Evolutionary conservation across 352 stramenopile genomes (phyloP).

Genomic region (Phytophthora pisi): DNA sequence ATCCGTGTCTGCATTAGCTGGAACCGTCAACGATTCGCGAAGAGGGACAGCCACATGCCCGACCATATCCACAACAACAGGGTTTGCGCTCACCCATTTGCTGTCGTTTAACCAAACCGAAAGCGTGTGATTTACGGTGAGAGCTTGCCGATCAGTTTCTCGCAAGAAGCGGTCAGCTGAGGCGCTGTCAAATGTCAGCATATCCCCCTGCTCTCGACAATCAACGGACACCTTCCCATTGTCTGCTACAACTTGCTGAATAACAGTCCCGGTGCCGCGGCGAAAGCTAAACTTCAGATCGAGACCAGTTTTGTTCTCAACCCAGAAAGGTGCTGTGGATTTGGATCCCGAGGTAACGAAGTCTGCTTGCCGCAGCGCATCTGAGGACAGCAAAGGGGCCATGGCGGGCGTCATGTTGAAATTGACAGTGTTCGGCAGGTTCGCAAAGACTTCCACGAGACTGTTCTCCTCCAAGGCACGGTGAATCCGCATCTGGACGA

Average conservation of each 20-base stretch:
- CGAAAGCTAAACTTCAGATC: conserved; percentile 89
- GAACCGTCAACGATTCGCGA: conserved; percentile 45
- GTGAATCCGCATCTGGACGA: conserved; percentile 77
- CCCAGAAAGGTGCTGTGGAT: conserved; percentile 88
- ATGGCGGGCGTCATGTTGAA: conserved; percentile 90
- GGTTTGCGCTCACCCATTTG: conserved; percentile 88
- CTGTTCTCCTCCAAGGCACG: conserved; percentile 74
- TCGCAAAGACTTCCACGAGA: conserved; percentile 78
- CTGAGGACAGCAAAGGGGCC: conserved; percentile 80
- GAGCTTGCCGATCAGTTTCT: conserved; percentile 69
- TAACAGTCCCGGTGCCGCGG: conserved; percentile 75
- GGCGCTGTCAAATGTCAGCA: conserved; percentile 88
- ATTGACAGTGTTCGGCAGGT: conserved; percentile 86
- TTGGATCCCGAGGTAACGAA: conserved; percentile 89
- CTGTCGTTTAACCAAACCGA: conserved; percentile 87
- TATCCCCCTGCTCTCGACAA: conserved; percentile 85
- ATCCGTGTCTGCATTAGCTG: conserved; percentile 29
- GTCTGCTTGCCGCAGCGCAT: conserved; percentile 81
- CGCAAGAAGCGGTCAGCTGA: conserved; percentile 78
- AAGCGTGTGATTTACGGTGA: conserved; percentile 89
- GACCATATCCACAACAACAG: conserved; percentile 88
- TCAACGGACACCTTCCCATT: conserved; percentile 82
- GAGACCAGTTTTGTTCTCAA: conserved; percentile 87
- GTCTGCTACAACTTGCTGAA: conserved; percentile 73
- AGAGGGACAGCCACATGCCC: conserved; percentile 85